Evolutionary conservation across 805 yeast species (phyloP).

Genomic region (Candida xiaguanensis): DNA sequence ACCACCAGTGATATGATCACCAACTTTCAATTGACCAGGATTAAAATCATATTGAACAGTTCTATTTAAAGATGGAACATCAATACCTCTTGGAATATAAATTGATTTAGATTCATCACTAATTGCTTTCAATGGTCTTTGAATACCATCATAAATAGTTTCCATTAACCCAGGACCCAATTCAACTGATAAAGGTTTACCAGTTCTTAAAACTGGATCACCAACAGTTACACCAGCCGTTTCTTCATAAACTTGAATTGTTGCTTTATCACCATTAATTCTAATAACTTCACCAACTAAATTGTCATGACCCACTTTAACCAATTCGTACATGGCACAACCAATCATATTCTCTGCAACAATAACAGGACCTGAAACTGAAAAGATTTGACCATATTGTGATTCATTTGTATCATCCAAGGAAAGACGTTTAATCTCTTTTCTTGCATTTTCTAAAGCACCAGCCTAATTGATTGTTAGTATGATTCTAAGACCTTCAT

Average conservation of each 20-base stretch:
- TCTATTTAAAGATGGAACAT: constrained; percentile 92
- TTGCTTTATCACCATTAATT: constrained; percentile 94
- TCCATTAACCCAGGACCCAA: constrained; percentile 99
- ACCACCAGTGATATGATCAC: constrained; percentile 98
- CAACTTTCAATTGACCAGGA: constrained; percentile 76
- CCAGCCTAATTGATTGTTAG: constrained; percentile 61
- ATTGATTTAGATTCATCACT: constrained; percentile 84
- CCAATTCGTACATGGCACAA: constrained; percentile 99
- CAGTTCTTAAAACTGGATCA: constrained; percentile 97
- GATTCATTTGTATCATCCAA: constrained; percentile 69
- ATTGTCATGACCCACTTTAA: constrained; percentile 94
- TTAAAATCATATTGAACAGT: constrained; percentile 77
- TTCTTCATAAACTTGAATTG: constrained; percentile 98
- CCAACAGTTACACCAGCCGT: constrained; percentile 99
- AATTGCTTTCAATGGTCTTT: constrained; percentile 95
- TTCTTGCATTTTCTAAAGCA: constrained; percentile 95
- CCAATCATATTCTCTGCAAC: constrained; percentile 99
- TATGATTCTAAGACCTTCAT: neutral
- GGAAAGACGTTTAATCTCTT: constrained; percentile 81
- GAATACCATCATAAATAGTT: constrained; percentile 98
- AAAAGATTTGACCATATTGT: constrained; percentile 82
- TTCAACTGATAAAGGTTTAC: constrained; percentile 98
- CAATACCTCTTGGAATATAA: constrained; percentile 98
- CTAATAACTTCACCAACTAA: constrained; percentile 98
- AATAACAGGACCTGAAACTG: constrained; percentile 97